These are phyloP conservation scores for Hyphochytrium catenoides DNA, from an alignment of 352 stramenopile genomes.

Conservation along the genomic window DNA sequence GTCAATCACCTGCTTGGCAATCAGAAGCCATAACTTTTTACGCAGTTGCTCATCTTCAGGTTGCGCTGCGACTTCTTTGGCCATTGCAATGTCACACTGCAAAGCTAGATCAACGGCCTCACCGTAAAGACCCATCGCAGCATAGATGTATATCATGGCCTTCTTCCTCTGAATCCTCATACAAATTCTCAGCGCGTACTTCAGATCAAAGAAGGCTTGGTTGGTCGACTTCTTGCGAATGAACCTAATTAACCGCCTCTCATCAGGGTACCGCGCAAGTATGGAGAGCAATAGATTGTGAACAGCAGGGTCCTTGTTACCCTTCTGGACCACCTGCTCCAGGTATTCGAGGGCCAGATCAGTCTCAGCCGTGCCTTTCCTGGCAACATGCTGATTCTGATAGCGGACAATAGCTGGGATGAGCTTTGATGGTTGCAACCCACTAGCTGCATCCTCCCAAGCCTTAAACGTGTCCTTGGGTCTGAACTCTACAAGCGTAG, in stretches of 20 bases:
- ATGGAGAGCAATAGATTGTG: constrained; percentile 76
- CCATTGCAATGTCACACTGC: constrained; percentile 71
- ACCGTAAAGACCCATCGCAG: constrained; percentile 68
- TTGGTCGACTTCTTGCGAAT: constrained; percentile 54
- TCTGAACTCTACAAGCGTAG: constrained; percentile 69
- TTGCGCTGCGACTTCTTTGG: constrained; percentile 74
- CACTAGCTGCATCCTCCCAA: constrained; percentile 58
- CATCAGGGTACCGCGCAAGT: constrained; percentile 63
- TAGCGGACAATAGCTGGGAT: constrained; percentile 76
- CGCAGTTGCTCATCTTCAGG: constrained; percentile 56
- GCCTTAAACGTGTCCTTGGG: constrained; percentile 68
- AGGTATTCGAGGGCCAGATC: constrained; percentile 75
- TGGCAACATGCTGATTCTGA: constrained; percentile 39
- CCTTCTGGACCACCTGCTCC: constrained; percentile 74
- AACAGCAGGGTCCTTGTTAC: constrained; percentile 65
- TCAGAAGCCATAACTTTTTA: constrained; percentile 80
- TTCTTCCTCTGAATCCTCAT: constrained; percentile 72
- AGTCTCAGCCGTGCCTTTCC: constrained; percentile 35
- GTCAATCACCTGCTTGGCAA: constrained; percentile 74
- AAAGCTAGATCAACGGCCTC: constrained; percentile 71
- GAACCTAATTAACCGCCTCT: constrained; percentile 65
- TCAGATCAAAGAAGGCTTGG: constrained; percentile 65
- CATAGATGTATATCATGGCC: constrained; percentile 83
- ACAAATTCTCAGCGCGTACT: constrained; percentile 70
- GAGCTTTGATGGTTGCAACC: constrained; percentile 63